Conservation (phyloP, 2,329 filamentous ascomycete species). For the Xylaria sp. region DNA sequence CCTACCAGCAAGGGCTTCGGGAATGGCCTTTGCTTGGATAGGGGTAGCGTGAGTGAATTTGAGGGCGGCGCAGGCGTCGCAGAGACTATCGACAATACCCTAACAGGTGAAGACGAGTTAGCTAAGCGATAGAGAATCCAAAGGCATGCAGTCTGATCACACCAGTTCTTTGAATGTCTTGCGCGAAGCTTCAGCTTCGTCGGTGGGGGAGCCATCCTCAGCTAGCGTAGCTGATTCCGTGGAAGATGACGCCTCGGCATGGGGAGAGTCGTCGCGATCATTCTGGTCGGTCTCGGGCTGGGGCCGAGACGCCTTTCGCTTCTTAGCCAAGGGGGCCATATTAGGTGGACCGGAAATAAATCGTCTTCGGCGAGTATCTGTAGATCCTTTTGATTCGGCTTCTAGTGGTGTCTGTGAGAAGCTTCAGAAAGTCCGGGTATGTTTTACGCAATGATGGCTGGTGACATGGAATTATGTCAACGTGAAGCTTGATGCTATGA, state of each 20-base stretch:
- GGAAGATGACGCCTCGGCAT: constrained; percentile 25
- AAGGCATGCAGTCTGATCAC: constrained; percentile 61
- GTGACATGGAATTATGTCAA: not conserved
- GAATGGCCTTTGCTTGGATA: constrained; percentile 88
- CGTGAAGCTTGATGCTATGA: not conserved
- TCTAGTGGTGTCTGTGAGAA: not conserved
- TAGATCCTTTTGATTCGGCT: not conserved
- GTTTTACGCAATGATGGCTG: not conserved
- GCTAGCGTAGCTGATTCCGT: constrained; percentile 41
- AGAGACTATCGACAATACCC: constrained; percentile 87
- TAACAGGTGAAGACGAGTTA: constrained; percentile 45
- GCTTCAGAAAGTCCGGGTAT: not conserved
- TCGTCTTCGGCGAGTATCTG: not conserved
- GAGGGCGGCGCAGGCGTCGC: constrained; percentile 85
- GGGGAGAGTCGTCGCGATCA: constrained; percentile 25
- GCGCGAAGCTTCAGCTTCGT: constrained; percentile 41
- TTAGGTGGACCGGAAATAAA: not conserved
- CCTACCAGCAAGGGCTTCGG: constrained; percentile 78
- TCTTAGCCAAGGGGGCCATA: constrained; percentile 48
- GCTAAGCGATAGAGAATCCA: not conserved
- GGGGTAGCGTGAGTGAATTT: constrained; percentile 88
- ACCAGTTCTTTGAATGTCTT: constrained; percentile 76
- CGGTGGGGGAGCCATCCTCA: constrained; percentile 32
- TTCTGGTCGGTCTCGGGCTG: constrained; percentile 39
- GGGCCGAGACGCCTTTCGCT: constrained; percentile 54